A percentile compares a stretch with the other conserved stretches of the same genome.
Conservation (phyloP, 23 red algal species). For the Gracilaria vermiculophylla region DNA sequence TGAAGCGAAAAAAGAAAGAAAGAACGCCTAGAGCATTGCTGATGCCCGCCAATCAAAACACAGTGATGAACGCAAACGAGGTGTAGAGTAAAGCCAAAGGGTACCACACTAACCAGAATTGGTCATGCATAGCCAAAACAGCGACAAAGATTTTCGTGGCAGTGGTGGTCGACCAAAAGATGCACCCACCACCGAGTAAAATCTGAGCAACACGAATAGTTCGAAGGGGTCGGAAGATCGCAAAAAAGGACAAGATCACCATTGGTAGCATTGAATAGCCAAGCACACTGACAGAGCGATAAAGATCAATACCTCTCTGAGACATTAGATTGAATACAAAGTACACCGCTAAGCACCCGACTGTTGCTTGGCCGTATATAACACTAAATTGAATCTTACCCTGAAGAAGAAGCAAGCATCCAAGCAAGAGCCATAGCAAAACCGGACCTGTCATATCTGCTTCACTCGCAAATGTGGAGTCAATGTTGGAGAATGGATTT, state of each 20-base stretch:
- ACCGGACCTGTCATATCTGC: slow-evolving; percentile 97
- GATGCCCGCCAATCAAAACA: slow-evolving; percentile 80
- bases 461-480: slow-evolving; percentile 89
- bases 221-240: slow-evolving; percentile 67
- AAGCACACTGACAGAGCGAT: slow-evolving; percentile 84
- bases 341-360: slow-evolving; percentile 91
- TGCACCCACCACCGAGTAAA: slow-evolving; percentile 67
- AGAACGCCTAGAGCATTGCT: slow-evolving; percentile 31
- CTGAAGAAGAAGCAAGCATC: slow-evolving; percentile 79
- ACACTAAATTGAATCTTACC: slow-evolving; percentile 96
- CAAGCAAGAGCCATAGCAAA: slow-evolving; percentile 82
- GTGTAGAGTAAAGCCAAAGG: slow-evolving; percentile 93
- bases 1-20: slow-evolving; percentile 47
- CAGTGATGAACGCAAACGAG: slow-evolving; percentile 96
- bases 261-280: slow-evolving; percentile 97
- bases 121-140: slow-evolving; percentile 77
- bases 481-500: slow-evolving; percentile 89
- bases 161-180: slow-evolving; percentile 95
- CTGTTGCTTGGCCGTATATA: slow-evolving; percentile 94
- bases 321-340: slow-evolving; percentile 95
- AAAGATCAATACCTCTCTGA: slow-evolving; percentile 85
- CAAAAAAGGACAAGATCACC: slow-evolving; percentile 83
- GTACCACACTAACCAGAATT: slow-evolving; percentile 95
- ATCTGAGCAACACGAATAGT: slow-evolving; percentile 53
- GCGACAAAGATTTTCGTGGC: slow-evolving; percentile 96